Evolutionary conservation across 108 stramenopile genomes (phyloP), one percentile per base, ranked within the genome.

Genomic region (Phaeodactylum tricornutum): DNA sequence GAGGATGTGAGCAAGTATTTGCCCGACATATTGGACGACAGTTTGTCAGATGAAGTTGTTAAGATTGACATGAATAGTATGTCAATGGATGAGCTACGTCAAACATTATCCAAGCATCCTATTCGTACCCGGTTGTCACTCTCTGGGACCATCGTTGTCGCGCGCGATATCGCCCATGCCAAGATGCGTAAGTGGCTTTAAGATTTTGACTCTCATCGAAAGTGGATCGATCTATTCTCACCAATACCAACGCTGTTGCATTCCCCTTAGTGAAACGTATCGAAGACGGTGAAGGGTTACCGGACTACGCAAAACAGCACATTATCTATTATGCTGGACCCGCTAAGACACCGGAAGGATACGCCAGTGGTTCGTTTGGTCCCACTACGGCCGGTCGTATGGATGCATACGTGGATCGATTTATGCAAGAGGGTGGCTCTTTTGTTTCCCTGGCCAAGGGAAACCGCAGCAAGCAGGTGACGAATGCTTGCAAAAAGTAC

Each of bases 361-460:
- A 92, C 53, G 93, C 96, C 6, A 90, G 87, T 31, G 96, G 96
- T 19, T 79, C 75, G 15, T 97, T 95, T 54, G 94, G 96, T 4
- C 96, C 94, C 1, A 97, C 94, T n/a, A 93, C 96, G 5, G 96
- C 96, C 8, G 96, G 96, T n/a, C 64, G 96, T 36, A 97, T 97
- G 96, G 96, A 97, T 77, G 72, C 83, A 1, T 97, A 97, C 56
- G 93, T 94, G 33, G 88, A 83, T 52, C 74, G 58, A 37, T 97
- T 97, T 50, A 94, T 94, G 96, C 61, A 75, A 47, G 48, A 84
- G 44, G 96, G 96, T 23, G 96, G 96, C 26, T 76, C 72, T 14
- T 92, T 92, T 55, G 68, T 96, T 35, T 89, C 92, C 29, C 68
- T 96, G 21, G 96, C 96, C 41, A 97, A 97, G 57, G 96, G 96